Base-by-base conservation (phyloP, 306 rosid species). In the Glycine soja region DNA sequence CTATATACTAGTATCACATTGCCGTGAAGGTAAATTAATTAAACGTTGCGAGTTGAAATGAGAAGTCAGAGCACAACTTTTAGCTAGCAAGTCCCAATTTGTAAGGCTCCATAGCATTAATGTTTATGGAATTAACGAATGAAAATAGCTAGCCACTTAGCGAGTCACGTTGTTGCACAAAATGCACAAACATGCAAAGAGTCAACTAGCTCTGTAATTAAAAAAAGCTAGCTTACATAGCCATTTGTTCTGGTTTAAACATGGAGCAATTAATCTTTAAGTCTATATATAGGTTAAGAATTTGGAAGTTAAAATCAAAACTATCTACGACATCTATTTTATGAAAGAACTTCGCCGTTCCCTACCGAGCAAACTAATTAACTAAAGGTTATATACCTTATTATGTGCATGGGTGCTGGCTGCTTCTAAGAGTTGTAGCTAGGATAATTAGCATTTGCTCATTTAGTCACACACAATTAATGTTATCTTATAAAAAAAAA, bases 391-490 rank as follows among this genome's bases (percentile, higher is more conserved):
- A 36, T 40, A 36, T 36, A 7, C 9, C 4, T 12, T 78, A 1
- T 66, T 10, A 40, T 4, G 30, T 54, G 56, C 50, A 30, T 5
- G 13, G 10, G 34, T 68, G 5, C 24, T 15, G 43, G 83, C 9
- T 9, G 12, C 15, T 48, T 42, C 46, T 9, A 58, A 48, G 19
- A 59, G 12, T 38, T 54, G 51, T 46, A 46, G 51, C 12, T 46
- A 62, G 51, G 42, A 12, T 62, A 32, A 62, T 50, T 77, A 48
- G 40, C 64, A 77, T 36, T 16, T 45, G 47, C 36, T 62, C 61
- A 24, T 18, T 13, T 19, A 45, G 70, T 30, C 46, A 42, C 75
- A 68, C 1, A 40, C 9, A 2, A 77, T 10, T 32, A 48, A 16
- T 16, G 56, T 1, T 56, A 16, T 51, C n/a, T 15, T 47, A 11